Evolutionary conservation across 805 yeast species (phyloP), one percentile per base, ranked within the genome.

Genomic region (Metschnikowia baotianmanensis): DNA sequence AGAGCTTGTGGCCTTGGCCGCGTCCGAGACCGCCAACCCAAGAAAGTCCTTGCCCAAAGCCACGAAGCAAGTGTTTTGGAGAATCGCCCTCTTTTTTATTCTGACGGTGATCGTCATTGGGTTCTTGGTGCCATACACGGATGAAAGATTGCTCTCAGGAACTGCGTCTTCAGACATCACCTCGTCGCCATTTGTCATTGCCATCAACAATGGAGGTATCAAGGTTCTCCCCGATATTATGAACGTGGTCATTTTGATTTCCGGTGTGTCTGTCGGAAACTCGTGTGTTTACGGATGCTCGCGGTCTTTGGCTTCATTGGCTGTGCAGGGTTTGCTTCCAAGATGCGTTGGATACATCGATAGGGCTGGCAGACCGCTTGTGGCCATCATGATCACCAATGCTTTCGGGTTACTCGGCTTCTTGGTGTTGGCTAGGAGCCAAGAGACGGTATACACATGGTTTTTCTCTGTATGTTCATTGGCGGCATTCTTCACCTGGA

Each of bases 301-400:
- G 5, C 78, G 90, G 67, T 76, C 84, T 17, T 59, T 83, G 49
- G 73, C 77, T 17, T 76, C 86, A 7, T 63, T 83, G 48, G 78
- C 83, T 11, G 82, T 74, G 29, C 80, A 77, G 55, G 84, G 85
- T 9, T 73, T 73, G 55, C 77, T 82, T 36, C 87, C 88, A 39
- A 63, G 67, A 50, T 59, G 74, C 42, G 69, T 79, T 36, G 77
- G 75, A 3, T 82, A 80, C 63, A 71, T 81, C 47, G 88, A 82
- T 59, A 69, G 80, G 52, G 71, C 69, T 17, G 89, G 88, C 43
- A 73, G 88, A 57, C 90, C 90, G 22, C 56, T 82, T 40, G 75
- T 68, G 29, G 80, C 83, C 38, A 74, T 81, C 45, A 48, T 64
- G 20, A 57, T 77, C 36, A 72, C 81, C 23, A 65, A 76, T 36